Conservation (phyloP, 345 rosid species). For the Luvunga scandens region DNA sequence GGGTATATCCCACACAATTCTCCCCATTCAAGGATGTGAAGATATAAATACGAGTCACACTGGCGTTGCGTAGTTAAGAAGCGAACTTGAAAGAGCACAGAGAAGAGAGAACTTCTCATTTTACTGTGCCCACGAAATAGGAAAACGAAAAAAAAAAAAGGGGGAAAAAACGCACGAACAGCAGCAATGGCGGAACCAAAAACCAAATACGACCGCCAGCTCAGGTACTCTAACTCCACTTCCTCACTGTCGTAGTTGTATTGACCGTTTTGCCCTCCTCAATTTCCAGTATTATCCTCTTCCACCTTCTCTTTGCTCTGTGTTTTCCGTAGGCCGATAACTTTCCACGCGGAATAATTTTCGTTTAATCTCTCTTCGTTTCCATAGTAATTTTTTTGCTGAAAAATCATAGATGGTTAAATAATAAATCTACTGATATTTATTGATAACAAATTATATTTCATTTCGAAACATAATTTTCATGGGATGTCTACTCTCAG, state of each 20-base stretch:
- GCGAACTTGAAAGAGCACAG: neutral
- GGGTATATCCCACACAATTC: too few species aligned
- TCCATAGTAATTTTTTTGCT: neutral
- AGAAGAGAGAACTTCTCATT: neutral
- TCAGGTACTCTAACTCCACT: constrained; percentile 51
- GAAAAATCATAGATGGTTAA: neutral
- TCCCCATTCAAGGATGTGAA: too few species aligned
- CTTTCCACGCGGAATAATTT: neutral
- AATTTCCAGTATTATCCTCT: neutral
- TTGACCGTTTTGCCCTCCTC: neutral
- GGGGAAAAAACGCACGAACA: neutral
- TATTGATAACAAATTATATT: neutral
- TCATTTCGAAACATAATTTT: neutral
- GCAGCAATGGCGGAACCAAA: constrained; percentile 73
- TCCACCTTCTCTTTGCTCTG: neutral
- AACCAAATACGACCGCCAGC: constrained; percentile 94
- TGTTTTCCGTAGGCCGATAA: neutral
- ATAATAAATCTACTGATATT: neutral
- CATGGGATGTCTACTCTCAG: neutral
- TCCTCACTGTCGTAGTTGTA: neutral
- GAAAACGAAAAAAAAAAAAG: neutral
- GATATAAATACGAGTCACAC: neutral
- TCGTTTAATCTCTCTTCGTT: neutral
- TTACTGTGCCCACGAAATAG: neutral
- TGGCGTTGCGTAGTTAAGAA: constrained; percentile 15